These are phyloP conservation scores for Yamadazyma sp. DNA, from an alignment of 805 yeast species.

Conservation along the genomic window DNA sequence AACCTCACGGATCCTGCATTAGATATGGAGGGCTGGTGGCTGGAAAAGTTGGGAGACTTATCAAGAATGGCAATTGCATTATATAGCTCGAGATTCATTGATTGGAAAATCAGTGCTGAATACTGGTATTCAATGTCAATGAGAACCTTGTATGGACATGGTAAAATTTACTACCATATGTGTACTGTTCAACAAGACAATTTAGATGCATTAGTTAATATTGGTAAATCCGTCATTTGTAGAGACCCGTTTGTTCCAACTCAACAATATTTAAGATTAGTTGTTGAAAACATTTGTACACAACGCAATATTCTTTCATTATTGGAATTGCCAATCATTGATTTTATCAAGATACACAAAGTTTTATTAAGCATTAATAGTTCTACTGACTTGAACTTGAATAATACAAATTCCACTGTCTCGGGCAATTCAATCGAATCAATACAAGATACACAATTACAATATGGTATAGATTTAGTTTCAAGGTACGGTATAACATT, in stretches of 20 bases:
- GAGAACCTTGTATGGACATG: conserved; percentile 75
- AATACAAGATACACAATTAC: conserved; percentile 44
- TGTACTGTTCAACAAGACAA: conserved; percentile 81
- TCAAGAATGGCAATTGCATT: conserved; percentile 86
- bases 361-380: conserved; percentile 57
- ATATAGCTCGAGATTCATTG: conserved; percentile 74
- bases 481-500: conserved; percentile 63
- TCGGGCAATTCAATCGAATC: conserved; percentile 19
- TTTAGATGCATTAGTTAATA: conserved; percentile 72
- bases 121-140: conserved; percentile 78
- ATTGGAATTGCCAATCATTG: conserved; percentile 58
- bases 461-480: conserved; percentile 58
- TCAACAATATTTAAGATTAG: conserved; percentile 70
- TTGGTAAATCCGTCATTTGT: conserved; percentile 76
- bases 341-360: conserved; percentile 64
- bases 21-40: conserved; percentile 73
- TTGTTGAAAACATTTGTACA: conserved; percentile 74
- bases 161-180: conserved; percentile 82
- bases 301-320: conserved; percentile 57
- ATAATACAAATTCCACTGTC: conserved; percentile 3
- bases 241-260: conserved; percentile 85
- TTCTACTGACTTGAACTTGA: conserved; percentile 9
- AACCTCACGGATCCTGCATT: conserved; percentile 52
- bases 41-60: conserved; percentile 80
- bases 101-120: conserved; percentile 82